Percentiles rank a stretch among this genome's conserved stretches.
Conservation (phyloP, 306 rosid species). For the Trifolium dubium region DNA sequence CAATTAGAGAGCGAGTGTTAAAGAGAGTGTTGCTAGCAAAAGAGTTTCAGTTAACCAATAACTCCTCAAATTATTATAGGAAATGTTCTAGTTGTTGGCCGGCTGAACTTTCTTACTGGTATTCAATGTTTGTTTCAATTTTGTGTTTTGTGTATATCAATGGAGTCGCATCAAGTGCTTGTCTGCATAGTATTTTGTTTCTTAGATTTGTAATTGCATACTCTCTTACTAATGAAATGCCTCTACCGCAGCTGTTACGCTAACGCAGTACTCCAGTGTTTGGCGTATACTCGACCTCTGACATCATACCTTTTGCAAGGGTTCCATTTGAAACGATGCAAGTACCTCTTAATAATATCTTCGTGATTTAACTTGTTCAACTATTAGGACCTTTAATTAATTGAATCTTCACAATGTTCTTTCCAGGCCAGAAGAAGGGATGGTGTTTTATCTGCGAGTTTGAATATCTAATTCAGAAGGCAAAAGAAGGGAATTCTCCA, state of each 20-base stretch:
- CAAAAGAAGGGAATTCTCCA: constrained; percentile 72
- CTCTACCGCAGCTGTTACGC: constrained; percentile 76
- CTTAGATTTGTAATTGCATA: constrained; percentile 10
- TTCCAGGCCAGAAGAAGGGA: constrained; percentile 72
- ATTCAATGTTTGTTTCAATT: constrained; percentile 22
- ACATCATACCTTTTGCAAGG: constrained; percentile 70
- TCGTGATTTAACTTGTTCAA: constrained; percentile 34
- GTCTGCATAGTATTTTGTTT: constrained; percentile 8
- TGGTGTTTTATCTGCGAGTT: constrained; percentile 92
- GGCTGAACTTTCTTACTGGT: constrained; percentile 20
- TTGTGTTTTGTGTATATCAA: constrained; percentile 29
- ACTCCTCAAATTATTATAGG: constrained; percentile 1
- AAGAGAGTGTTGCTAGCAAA: too few species aligned
- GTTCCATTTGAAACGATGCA: constrained; percentile 70
- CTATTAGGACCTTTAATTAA: constrained; percentile 36
- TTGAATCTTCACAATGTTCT: constrained; percentile 36
- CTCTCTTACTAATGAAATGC: constrained; percentile 41
- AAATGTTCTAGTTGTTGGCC: constrained; percentile 26
- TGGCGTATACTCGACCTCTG: constrained; percentile 78
- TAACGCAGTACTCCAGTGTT: constrained; percentile 83
- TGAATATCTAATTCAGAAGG: constrained; percentile 66
- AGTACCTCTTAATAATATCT: constrained; percentile 46
- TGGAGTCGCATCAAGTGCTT: constrained; percentile 29
- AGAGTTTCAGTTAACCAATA: too few species aligned
- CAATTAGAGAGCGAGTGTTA: too few species aligned